These are phyloP conservation scores for Clathrus columnatus DNA, from an alignment of 768 basidiomycete species.

Conservation along the genomic window DNA sequence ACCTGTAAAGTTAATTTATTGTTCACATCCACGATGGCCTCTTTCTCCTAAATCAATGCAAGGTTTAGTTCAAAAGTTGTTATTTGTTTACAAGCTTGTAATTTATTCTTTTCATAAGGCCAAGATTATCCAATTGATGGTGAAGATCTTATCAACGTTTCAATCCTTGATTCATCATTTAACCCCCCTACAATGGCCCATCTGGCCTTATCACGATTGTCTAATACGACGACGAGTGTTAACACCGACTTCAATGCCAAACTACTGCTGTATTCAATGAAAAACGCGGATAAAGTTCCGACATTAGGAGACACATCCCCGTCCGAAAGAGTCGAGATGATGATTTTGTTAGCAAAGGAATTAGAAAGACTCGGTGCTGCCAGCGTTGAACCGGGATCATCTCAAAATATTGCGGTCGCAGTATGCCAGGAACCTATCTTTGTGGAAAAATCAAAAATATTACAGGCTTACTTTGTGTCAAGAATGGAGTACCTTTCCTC, in stretches of 20 bases:
- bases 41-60: conserved; percentile 24
- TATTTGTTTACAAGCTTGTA: background rate
- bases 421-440: conserved; percentile 86
- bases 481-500: conserved; percentile 22
- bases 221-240: background rate
- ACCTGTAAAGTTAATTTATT: conserved; percentile 51
- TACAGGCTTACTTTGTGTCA: conserved; percentile 43
- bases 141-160: conserved; percentile 41
- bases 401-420: conserved; percentile 61
- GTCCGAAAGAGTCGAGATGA: conserved; percentile 82
- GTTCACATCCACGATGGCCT: conserved; percentile 60
- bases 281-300: conserved; percentile 78
- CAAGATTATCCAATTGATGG: no score
- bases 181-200: conserved; percentile 89
- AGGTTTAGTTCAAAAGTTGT: background rate
- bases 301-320: conserved; percentile 65
- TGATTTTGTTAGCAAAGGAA: conserved; percentile 54
- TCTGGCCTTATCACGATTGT: conserved; percentile 55
- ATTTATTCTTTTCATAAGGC: no score
- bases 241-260: conserved; percentile 53
- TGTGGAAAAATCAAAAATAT: conserved; percentile 61
- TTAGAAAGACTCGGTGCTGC: conserved; percentile 9
- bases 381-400: background rate
- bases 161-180: conserved; percentile 86
- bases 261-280: conserved; percentile 72